Evolutionary conservation across 805 yeast genomes (phyloP), one percentile per base, ranked within the genome.

Genomic region (Saccharomycopsis sp.): DNA sequence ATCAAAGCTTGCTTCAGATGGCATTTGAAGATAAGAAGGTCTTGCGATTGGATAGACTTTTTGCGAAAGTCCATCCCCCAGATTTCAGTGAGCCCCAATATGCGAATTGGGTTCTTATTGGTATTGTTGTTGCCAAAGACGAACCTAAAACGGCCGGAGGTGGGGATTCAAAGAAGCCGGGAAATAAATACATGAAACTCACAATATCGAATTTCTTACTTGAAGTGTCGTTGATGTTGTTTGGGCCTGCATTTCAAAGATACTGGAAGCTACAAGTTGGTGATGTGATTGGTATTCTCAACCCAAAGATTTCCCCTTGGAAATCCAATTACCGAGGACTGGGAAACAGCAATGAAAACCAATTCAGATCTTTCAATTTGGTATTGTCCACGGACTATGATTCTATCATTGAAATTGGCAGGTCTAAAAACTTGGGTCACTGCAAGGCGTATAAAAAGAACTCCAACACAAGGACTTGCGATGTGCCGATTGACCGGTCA

Each of bases 81-180:
- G 64, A 72, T 16, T 87, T 71, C 53, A 55, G 60, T 4, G 81
- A 81, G 35, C 95, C 95, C 0, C 60, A 61, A 25, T 78, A 79
- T 52, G 60, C 80, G 3, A 87, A 88, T 54, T 87, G 86, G 81
- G 78, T 79, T n/a, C 69, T 77, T 1, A 52, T 80, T n/a, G 96
- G 94, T 1, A 65, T 83, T 2, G 63, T 88, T 0, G 62, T 75
- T 4, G 53, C 56, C 16, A 86, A 86, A 52, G 62, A 76, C 4
- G 72, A 65, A 5, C 67, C 80, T 3, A 30, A 30, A 15, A 33
- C 25, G 5, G 15, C 34, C 17, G 21, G 34, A 45, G 38, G 47
- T 5, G 13, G 33, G 10, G 8, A n/a, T n/a, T 8, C 6, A 8
- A 34, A 19, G 58, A 48, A 25, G 27, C 27, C 27, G 9, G 53